These are phyloP conservation scores for Reticulascus tulasneorum DNA, from an alignment of 2,329 filamentous ascomycete genomes.

Conservation along the genomic window DNA sequence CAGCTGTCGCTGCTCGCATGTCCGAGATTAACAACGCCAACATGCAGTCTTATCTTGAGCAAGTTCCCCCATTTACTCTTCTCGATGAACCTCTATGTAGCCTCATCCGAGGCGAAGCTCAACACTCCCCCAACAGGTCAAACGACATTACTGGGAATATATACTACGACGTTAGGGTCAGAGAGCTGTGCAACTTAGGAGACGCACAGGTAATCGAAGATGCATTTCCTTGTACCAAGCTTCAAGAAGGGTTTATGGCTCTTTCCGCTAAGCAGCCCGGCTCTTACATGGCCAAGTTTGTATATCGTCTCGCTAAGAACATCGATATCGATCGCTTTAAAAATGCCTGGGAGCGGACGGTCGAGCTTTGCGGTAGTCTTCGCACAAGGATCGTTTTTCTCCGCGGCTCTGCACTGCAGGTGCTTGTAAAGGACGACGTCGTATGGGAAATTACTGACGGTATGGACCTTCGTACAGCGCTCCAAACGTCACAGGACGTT, in stretches of 20 bases:
- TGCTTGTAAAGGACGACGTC: constrained; percentile 21
- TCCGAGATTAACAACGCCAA: background rate
- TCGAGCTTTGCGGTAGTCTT: constrained; percentile 2
- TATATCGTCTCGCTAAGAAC: constrained; percentile 15
- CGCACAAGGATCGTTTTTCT: constrained; percentile 1
- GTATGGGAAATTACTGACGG: background rate
- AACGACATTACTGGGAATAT: too few relatives aligned
- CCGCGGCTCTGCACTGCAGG: constrained; percentile 30
- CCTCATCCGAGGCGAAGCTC: background rate
- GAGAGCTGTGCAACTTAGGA: constrained; percentile 1
- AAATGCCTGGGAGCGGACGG: constrained; percentile 19
- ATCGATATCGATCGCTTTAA: constrained; percentile 21
- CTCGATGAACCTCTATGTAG: background rate
- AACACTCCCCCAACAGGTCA: too few relatives aligned
- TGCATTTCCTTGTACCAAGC: constrained; percentile 33
- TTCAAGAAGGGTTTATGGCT: constrained; percentile 37
- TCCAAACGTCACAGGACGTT: constrained; percentile 17
- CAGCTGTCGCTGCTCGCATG: background rate
- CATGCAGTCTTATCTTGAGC: background rate
- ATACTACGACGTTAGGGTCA: too few relatives aligned
- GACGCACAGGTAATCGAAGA: constrained; percentile 20
- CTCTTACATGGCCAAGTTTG: constrained; percentile 30
- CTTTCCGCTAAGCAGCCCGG: constrained; percentile 27
- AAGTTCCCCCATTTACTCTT: background rate
- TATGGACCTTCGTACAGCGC: constrained; percentile 31